phyloP scores from a whole-genome alignment of 2,329 filamentous ascomycete species.

The Colletotrichum eremochloae region DNA sequence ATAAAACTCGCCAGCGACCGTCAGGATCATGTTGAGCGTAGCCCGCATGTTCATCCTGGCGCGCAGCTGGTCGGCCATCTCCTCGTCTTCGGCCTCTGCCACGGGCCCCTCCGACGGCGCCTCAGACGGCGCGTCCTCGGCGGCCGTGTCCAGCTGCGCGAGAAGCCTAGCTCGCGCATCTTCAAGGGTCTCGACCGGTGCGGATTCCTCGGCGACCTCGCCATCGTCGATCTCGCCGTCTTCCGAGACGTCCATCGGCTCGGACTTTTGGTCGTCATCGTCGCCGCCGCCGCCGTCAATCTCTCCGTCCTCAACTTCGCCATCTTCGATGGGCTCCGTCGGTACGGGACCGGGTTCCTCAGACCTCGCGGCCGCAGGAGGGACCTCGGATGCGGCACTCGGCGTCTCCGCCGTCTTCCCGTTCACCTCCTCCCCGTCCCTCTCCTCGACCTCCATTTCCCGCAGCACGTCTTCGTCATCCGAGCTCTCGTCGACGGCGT shows the following conservation, averaged over 20 bases:
- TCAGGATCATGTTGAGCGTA: constrained; percentile 94
- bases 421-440: constrained; percentile 45
- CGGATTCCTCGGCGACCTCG: constrained; percentile 52
- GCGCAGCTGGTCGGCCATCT: constrained; percentile 46
- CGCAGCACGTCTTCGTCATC: constrained; percentile 55
- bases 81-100: constrained; percentile 41
- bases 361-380: constrained; percentile 32
- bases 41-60: constrained; percentile 68
- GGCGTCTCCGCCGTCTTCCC: constrained; percentile 29
- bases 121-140: constrained; percentile 48
- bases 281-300: constrained; percentile 40
- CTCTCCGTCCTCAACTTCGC: constrained; percentile 33
- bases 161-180: constrained; percentile 64
- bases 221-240: constrained; percentile 52
- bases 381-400: neutral
- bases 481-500: constrained; percentile 61
- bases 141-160: constrained; percentile 54
- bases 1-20: constrained; percentile 88
- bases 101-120: constrained; percentile 31
- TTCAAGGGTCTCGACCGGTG: constrained; percentile 54
- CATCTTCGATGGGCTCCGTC: constrained; percentile 45
- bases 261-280: constrained; percentile 44
- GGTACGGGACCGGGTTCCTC: constrained; percentile 38
- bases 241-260: constrained; percentile 60
- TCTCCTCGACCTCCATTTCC: constrained; percentile 50